Conservation (phyloP, 2,329 filamentous ascomycete species). For the Curvularia eragrostidis region DNA sequence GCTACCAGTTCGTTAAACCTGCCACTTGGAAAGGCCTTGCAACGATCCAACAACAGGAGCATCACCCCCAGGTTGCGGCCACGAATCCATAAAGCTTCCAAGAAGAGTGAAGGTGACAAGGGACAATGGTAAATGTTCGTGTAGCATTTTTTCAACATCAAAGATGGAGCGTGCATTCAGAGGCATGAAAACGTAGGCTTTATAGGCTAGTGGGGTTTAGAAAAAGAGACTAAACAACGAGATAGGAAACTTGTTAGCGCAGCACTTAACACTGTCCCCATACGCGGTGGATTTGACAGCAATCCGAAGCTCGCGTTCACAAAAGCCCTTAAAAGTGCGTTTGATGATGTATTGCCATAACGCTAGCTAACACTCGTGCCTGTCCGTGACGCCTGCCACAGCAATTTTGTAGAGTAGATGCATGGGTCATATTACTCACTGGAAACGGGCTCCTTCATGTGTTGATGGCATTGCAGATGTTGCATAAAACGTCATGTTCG, state of each 20-base stretch:
- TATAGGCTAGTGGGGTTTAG: neutral
- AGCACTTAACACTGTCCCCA: too few species aligned
- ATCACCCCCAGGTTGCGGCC: neutral
- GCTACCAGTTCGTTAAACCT: neutral
- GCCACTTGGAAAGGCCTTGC: neutral
- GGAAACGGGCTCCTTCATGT: too few species aligned
- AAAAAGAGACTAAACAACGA: neutral
- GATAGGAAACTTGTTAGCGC: too few species aligned
- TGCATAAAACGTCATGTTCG: too few species aligned
- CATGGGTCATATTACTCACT: too few species aligned
- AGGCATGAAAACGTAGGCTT: neutral
- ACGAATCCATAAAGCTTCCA: too few species aligned
- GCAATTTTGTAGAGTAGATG: too few species aligned
- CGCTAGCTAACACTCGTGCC: constrained; percentile 33
- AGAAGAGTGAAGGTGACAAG: neutral
- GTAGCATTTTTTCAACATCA: neutral
- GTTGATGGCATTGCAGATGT: too few species aligned
- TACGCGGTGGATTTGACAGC: too few species aligned
- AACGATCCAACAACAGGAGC: neutral
- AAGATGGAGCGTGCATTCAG: neutral
- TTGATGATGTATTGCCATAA: constrained; percentile 33
- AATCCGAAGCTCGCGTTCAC: too few species aligned
- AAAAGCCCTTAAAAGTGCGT: too few species aligned
- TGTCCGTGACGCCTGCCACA: constrained; percentile 35
- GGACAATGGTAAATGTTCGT: neutral